Evolutionary conservation across 192 early-diverging fungal genomes (phyloP), one percentile per base, ranked within the genome.

Genomic region (Coemansia sp.): DNA sequence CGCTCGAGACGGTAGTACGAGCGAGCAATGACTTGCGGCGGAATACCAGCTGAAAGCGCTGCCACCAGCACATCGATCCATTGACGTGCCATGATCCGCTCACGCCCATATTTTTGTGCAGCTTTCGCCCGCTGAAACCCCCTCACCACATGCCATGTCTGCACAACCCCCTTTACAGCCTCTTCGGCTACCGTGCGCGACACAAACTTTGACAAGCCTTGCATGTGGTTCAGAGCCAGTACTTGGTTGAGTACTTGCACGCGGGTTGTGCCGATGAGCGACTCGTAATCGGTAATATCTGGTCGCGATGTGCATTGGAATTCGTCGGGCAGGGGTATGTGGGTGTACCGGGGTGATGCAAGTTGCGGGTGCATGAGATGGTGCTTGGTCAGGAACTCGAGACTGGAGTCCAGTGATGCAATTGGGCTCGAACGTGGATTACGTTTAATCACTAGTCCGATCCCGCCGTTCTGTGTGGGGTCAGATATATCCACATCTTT

Each of bases 191-290:
- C 62, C 0, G 72, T 71, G 8, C 56, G 24, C 8, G 77, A 80
- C 0, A 57, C 71, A 53, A 80, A 71, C 10, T 41, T 57, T 0
- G 77, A 74, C 21, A 80, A 4, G 22, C 21, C 9, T 6, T 11
- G 56, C 43, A 48, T 21, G 2, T 19, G 17, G 38, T 6, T 10
- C 19, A 21, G 49, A 29, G 12, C 10, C 3, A 62, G 49, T 3
- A 69, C 37, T 24, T 73, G 76, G 52, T 35, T 50, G 12, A 79
- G 56, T n/a, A 80, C 72, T 50, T 80, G 77, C 22, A 62, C 49
- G 9, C 68, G 77, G 4, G 72, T 70, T 62, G 74, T 22, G 21
- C 68, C 77, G 5, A 74, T 19, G 14, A 80, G 56, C 39, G 68
- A 58, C 58, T 67, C 51, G 24, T 55, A 57, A 35, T 58, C 14